A percentile compares a stretch with the other conserved stretches of the same genome.
phyloP scores from a whole-genome alignment of 441 rosid species.

The Kokia cookei region DNA sequence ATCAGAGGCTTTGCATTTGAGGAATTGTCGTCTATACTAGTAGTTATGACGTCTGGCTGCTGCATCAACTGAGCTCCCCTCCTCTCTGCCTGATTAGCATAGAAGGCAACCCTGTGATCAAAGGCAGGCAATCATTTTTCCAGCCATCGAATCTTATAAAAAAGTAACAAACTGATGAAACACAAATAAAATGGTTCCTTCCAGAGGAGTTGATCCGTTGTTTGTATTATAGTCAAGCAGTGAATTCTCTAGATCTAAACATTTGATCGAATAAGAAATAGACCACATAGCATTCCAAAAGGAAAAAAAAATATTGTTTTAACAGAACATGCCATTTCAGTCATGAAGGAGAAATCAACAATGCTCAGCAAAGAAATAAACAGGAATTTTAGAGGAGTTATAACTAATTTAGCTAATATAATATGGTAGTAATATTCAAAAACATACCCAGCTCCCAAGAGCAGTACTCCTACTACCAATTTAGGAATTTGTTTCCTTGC shows the following conservation, averaged over 20 bases:
- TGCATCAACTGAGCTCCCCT: constrained; percentile 63
- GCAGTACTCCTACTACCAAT: constrained; percentile 66
- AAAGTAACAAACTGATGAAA: constrained; percentile 5
- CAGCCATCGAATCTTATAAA: constrained; percentile 8
- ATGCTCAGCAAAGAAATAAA: not conserved
- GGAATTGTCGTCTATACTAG: constrained; percentile 74
- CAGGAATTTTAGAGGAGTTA: not conserved
- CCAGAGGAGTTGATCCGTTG: not conserved
- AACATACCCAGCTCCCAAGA: constrained; percentile 86
- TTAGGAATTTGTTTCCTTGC: constrained; percentile 77
- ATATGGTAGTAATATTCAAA: constrained; percentile 10
- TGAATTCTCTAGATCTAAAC: not conserved
- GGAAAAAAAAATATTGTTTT: not conserved
- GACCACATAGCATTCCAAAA: constrained; percentile 1
- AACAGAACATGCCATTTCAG: not conserved
- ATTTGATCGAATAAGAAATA: not conserved
- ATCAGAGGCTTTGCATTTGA: constrained; percentile 65
- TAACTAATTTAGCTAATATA: constrained; percentile 5
- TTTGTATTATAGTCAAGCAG: not conserved
- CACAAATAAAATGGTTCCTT: not conserved
- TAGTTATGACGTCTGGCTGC: constrained; percentile 53
- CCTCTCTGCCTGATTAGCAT: constrained; percentile 66
- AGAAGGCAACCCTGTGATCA: constrained; percentile 62
- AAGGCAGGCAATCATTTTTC: constrained; percentile 1
- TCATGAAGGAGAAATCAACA: not conserved